These are phyloP conservation scores for Neopestalotiopsis clavispora DNA, from an alignment of 2,329 filamentous ascomycete genomes.

Conservation along the genomic window DNA sequence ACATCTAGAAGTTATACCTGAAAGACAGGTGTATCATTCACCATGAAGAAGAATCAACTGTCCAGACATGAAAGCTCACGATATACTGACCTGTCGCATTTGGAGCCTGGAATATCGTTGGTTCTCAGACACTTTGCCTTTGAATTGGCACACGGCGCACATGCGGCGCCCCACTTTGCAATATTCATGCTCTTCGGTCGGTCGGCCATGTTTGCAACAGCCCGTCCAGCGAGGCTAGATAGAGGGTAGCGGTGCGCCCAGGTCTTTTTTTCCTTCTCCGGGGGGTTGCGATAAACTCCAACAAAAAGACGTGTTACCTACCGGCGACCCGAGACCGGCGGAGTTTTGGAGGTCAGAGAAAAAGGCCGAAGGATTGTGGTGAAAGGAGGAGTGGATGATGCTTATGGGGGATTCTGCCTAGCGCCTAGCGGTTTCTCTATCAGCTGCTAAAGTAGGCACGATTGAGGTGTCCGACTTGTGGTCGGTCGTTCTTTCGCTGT, in stretches of 20 bases:
- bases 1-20: neutral
- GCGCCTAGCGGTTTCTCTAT: neutral
- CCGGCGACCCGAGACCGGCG: neutral
- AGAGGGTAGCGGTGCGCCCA: neutral
- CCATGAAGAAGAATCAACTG: neutral
- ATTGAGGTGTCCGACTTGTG: no score
- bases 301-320: neutral
- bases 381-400: neutral
- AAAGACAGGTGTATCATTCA: neutral
- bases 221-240: neutral
- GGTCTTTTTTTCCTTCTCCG: neutral
- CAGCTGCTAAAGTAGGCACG: no score
- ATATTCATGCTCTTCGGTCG: slow-evolving; percentile 28
- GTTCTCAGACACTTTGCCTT: slow-evolving; percentile 57
- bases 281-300: neutral
- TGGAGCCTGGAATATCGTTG: slow-evolving; percentile 39
- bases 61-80: neutral
- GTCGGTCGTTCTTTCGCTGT: no score
- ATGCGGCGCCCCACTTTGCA: slow-evolving; percentile 54
- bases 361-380: neutral
- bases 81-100: slow-evolving; percentile 46
- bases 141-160: slow-evolving; percentile 51
- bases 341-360: slow-evolving; percentile 1
- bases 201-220: slow-evolving; percentile 26
- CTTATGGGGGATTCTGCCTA: neutral